Conservation (phyloP, 768 basidiomycete genomes). For the Suillus sp. region DNA sequence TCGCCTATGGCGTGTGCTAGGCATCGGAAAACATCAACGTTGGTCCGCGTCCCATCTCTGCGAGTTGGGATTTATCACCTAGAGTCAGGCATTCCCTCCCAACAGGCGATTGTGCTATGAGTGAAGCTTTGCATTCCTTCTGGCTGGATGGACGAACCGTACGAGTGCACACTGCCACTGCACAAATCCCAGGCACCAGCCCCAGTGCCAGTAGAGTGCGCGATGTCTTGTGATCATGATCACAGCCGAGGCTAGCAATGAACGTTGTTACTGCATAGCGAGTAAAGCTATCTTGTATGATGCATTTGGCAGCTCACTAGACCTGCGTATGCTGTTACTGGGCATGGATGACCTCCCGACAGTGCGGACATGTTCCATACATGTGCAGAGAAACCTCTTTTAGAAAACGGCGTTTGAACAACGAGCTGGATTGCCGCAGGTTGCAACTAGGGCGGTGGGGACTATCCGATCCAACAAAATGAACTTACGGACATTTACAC, state of each 20-base stretch:
- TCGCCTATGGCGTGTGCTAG: background rate
- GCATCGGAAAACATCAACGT: background rate
- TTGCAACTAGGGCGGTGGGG: background rate
- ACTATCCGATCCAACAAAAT: background rate
- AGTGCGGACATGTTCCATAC: background rate
- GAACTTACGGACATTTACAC: background rate
- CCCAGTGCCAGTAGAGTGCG: conserved; percentile 1
- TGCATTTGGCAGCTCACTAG: conserved; percentile 20
- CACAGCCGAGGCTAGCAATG: conserved; percentile 26
- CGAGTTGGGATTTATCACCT: background rate
- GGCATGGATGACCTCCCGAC: conserved; percentile 21
- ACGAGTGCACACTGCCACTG: conserved; percentile 8
- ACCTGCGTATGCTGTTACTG: conserved; percentile 12
- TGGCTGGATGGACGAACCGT: background rate
- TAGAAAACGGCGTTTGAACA: background rate
- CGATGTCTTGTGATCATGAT: conserved; percentile 21
- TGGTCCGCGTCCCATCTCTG: background rate
- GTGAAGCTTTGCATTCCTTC: conserved; percentile 31
- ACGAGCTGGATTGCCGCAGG: background rate
- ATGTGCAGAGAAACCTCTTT: background rate
- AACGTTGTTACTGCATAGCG: conserved; percentile 22
- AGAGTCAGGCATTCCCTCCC: conserved; percentile 12
- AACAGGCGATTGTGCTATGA: conserved; percentile 28
- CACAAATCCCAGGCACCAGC: conserved; percentile 25
- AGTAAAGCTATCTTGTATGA: conserved; percentile 13